A percentile compares a stretch with the other conserved stretches of the same genome.
Conservation (phyloP, 2,329 filamentous ascomycete genomes). For the Alternaria hordeiaustralica region DNA sequence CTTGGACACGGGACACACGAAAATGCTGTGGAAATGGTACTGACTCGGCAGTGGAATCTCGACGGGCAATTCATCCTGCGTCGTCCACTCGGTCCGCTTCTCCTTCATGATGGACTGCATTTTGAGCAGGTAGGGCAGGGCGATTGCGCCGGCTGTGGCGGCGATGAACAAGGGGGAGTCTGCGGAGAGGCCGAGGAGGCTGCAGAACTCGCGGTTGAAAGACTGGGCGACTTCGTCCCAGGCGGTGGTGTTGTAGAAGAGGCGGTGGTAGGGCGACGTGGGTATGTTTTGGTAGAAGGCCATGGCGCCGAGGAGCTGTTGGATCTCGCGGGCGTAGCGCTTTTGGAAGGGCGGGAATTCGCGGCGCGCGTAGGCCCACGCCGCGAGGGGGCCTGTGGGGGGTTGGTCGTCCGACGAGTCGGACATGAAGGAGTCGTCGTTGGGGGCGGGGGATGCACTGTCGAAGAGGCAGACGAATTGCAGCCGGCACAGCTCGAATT, state of each 20-base stretch:
- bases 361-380: slow-evolving; percentile 75
- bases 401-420: slow-evolving; percentile 30
- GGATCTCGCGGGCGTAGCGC: slow-evolving; percentile 79
- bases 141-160: slow-evolving; percentile 89
- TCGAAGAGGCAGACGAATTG: slow-evolving; percentile 87
- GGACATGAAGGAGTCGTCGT: slow-evolving; percentile 56
- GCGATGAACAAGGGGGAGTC: slow-evolving; percentile 93
- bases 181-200: slow-evolving; percentile 83
- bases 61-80: slow-evolving; percentile 84
- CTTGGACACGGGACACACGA: slow-evolving; percentile 96
- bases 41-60: slow-evolving; percentile 69
- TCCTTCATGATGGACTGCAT: slow-evolving; percentile 85
- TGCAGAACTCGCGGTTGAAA: slow-evolving; percentile 95
- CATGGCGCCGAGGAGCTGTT: slow-evolving; percentile 81
- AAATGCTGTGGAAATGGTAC: slow-evolving; percentile 89
- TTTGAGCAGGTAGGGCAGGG: slow-evolving; percentile 86
- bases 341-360: slow-evolving; percentile 77
- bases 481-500: slow-evolving; percentile 90
- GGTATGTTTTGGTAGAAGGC: slow-evolving; percentile 77
- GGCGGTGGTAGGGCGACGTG: slow-evolving; percentile 76
- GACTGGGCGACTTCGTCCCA: slow-evolving; percentile 86
- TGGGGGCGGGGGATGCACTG: slow-evolving; percentile 5
- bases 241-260: slow-evolving; percentile 76
- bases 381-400: slow-evolving; percentile 62
- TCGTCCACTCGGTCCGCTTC: slow-evolving; percentile 94